These are phyloP conservation scores for Cercospora sp. DNA, from an alignment of 2,329 filamentous ascomycete genomes.

Conservation along the genomic window DNA sequence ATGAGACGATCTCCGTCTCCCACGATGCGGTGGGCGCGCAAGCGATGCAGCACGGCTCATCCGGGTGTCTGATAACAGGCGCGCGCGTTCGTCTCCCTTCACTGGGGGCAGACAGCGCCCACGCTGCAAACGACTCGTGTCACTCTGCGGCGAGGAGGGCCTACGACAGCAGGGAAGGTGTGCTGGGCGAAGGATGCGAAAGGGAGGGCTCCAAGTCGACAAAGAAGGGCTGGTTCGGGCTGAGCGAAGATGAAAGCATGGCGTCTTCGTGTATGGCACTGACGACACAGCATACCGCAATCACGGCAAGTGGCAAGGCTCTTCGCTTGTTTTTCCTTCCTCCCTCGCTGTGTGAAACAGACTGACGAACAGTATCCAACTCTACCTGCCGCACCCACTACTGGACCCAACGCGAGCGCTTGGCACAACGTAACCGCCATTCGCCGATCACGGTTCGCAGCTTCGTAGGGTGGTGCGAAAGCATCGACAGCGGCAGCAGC, in stretches of 20 bases:
- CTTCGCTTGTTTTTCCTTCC: not conserved
- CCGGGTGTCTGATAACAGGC: not conserved
- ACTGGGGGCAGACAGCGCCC: not conserved
- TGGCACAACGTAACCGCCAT: not conserved
- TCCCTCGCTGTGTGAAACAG: not conserved
- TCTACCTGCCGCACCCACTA: conserved; percentile 4
- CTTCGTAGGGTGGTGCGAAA: not conserved
- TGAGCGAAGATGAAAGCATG: not conserved
- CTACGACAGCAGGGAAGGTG: not conserved
- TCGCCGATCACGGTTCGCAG: not conserved
- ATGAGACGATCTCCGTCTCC: conserved; percentile 1
- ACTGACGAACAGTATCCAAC: conserved; percentile 2
- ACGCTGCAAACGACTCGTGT: not conserved
- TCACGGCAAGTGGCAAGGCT: not conserved
- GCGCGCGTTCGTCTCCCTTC: not conserved
- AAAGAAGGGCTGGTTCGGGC: conserved; percentile 3
- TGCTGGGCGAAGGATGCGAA: not conserved
- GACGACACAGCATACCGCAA: conserved; percentile 5
- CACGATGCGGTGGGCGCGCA: not conserved
- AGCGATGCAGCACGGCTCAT: conserved; percentile 7
- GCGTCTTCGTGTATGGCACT: not conserved
- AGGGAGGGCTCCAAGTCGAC: not conserved
- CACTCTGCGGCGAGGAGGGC: not conserved
- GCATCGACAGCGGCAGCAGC: not conserved
- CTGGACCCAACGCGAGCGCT: not conserved